Evolutionary conservation across 2,329 filamentous ascomycete species (phyloP).

Genomic region (Trichoderma koningiopsis): DNA sequence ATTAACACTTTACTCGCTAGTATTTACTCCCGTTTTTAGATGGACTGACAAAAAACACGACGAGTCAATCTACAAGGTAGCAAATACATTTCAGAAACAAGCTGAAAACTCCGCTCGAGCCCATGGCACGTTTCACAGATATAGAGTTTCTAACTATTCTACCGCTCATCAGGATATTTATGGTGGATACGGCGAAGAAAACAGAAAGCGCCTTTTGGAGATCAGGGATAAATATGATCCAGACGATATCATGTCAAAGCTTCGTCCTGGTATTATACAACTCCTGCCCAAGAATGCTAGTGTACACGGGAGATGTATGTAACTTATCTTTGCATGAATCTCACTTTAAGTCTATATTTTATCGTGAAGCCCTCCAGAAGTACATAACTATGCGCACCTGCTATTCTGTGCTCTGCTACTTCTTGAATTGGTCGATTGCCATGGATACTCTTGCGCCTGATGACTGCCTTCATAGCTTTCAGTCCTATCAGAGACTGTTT

Average conservation of each 20-base stretch:
- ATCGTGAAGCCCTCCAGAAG: not conserved
- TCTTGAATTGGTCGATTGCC: not conserved
- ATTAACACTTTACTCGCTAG: not conserved
- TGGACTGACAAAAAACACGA: constrained; percentile 3
- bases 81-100: not conserved
- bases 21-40: not conserved
- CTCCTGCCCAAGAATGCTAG: not conserved
- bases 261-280: constrained; percentile 8
- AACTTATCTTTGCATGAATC: no score
- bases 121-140: not conserved
- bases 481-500: constrained; percentile 8
- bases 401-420: not conserved
- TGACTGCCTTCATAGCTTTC: not conserved
- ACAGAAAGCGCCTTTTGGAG: not conserved
- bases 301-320: not conserved
- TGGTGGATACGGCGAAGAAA: not conserved
- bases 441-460: not conserved
- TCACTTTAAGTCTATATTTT: not conserved
- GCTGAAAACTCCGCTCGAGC: not conserved
- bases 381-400: not conserved
- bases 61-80: not conserved
- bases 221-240: constrained; percentile 1
- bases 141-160: not conserved
- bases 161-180: not conserved
- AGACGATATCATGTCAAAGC: not conserved